Evolutionary conservation across 2,329 filamentous ascomycete genomes (phyloP).

Genomic region (Verticillium tricorpus): DNA sequence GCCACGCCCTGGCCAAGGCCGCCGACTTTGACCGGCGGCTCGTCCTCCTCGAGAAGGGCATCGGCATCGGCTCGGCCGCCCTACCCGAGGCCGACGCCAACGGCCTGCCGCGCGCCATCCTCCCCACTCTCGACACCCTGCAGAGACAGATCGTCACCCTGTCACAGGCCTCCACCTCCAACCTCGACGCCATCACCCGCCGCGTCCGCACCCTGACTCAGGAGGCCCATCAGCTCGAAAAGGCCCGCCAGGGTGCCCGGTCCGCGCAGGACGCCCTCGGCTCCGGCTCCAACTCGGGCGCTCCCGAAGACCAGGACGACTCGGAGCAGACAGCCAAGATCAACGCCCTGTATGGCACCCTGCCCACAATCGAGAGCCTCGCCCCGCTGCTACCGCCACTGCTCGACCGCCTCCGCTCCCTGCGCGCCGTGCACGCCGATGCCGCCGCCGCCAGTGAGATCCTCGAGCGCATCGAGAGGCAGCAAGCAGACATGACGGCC

Average conservation of each 20-base stretch:
- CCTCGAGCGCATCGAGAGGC: constrained; percentile 70
- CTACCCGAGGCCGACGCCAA: constrained; percentile 58
- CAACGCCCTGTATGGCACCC: constrained; percentile 82
- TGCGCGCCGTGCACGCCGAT: constrained; percentile 80
- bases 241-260: constrained; percentile 59
- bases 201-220: constrained; percentile 65
- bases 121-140: constrained; percentile 76
- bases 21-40: constrained; percentile 86
- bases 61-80: constrained; percentile 71
- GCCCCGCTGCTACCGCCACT: constrained; percentile 80
- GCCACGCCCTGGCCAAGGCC: constrained; percentile 70
- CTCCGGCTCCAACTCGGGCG: constrained; percentile 29
- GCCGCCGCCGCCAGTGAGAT: constrained; percentile 78
- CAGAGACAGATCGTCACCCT: constrained; percentile 77
- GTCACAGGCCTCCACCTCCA: constrained; percentile 65
- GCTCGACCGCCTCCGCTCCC: constrained; percentile 77
- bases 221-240: constrained; percentile 69
- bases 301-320: constrained; percentile 40
- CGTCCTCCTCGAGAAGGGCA: constrained; percentile 69
- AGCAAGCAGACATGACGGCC: constrained; percentile 74
- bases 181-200: constrained; percentile 67
- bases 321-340: constrained; percentile 79
- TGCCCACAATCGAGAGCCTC: constrained; percentile 84
- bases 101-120: constrained; percentile 61
- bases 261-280: constrained; percentile 54